Conservation (phyloP, 257 asterid species). For the Linderniella brevidens region DNA sequence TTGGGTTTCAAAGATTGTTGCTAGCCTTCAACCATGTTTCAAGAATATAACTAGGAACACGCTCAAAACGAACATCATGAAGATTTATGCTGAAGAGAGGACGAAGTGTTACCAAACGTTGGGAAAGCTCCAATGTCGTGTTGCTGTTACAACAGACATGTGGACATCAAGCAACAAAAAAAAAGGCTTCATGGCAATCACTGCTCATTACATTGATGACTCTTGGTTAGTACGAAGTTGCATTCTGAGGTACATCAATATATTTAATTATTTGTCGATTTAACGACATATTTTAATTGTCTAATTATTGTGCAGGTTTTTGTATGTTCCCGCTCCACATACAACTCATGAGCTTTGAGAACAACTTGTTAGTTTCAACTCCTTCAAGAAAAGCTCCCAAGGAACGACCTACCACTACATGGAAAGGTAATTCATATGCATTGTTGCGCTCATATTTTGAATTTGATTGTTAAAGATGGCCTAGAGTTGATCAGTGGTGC, state of each 20-base stretch:
- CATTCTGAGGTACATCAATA: background rate
- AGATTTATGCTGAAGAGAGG: background rate
- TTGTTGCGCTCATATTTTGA: background rate
- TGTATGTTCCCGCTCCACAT: too few relatives aligned
- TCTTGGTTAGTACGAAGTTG: background rate
- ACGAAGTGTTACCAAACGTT: background rate
- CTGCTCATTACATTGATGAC: background rate
- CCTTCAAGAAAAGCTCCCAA: background rate
- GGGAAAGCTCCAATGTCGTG: background rate
- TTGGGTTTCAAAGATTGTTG: background rate
- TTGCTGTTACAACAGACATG: background rate
- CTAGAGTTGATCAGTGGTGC: background rate
- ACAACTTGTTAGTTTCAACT: too few relatives aligned
- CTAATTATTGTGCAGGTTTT: background rate
- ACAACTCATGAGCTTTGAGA: too few relatives aligned
- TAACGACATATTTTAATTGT: background rate
- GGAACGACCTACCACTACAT: background rate
- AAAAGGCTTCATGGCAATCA: background rate
- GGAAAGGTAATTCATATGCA: background rate
- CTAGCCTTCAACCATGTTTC: background rate
- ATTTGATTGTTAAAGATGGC: background rate
- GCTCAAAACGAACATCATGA: background rate
- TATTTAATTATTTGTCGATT: too few relatives aligned
- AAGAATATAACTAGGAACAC: background rate
- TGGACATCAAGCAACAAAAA: background rate